A percentile compares a stretch with the other conserved stretches of the same genome.
These are phyloP conservation scores for Neoscytalidium dimidiatum DNA, from an alignment of 2,329 filamentous ascomycete genomes.

Conservation along the genomic window DNA sequence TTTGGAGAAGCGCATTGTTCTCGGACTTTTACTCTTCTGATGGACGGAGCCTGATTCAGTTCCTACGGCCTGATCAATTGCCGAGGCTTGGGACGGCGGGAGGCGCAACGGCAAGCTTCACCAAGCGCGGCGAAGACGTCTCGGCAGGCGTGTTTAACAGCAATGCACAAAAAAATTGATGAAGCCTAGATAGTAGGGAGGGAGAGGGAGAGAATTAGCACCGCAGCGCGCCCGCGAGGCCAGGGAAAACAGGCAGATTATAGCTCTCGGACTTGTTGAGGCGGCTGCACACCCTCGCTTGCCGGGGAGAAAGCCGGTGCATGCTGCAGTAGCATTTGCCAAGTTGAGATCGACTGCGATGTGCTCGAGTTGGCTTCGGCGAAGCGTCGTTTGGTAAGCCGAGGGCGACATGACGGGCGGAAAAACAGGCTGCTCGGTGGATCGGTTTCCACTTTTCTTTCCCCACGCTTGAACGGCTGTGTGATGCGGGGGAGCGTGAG, in stretches of 20 bases:
- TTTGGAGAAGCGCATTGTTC: neutral
- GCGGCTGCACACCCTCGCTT: neutral
- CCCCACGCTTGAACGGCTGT: neutral
- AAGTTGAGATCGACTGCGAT: neutral
- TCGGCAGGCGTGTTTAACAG: neutral
- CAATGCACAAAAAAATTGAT: neutral
- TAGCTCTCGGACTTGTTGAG: neutral
- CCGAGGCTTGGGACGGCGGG: neutral
- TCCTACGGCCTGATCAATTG: neutral
- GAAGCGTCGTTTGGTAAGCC: neutral
- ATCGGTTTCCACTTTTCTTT: neutral
- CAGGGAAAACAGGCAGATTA: neutral
- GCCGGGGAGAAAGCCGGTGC: neutral
- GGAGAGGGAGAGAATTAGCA: neutral
- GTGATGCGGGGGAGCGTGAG: conserved; percentile 6
- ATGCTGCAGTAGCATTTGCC: neutral
- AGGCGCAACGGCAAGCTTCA: neutral
- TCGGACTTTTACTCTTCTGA: too few species aligned
- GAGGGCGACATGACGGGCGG: neutral
- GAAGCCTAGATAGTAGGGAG: neutral
- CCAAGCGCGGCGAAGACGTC: conserved; percentile 5
- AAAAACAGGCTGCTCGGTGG: conserved; percentile 7
- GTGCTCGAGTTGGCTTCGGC: neutral
- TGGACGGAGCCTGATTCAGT: neutral
- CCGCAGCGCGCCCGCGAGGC: neutral